Conservation (phyloP, 495 filamentous ascomycete genomes). For the Platismatia glauca region DNA sequence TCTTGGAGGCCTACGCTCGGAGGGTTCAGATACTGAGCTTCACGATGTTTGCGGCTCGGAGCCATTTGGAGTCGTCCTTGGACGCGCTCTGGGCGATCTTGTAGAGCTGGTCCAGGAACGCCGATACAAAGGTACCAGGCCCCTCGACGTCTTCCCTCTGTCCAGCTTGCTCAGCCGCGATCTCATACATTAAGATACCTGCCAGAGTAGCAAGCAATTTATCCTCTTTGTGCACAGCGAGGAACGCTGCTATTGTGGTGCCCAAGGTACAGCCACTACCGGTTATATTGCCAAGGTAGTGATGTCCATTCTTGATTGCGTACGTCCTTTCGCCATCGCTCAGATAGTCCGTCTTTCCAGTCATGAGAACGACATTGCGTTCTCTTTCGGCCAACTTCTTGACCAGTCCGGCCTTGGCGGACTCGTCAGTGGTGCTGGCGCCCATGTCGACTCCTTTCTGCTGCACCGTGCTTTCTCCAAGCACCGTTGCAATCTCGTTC, state of each 20-base stretch:
- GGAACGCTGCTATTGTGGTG: slow-evolving; percentile 64
- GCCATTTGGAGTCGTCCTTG: slow-evolving; percentile 44
- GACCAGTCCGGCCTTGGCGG: slow-evolving; percentile 53
- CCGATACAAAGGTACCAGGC: slow-evolving; percentile 81
- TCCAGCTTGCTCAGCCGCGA: slow-evolving; percentile 70
- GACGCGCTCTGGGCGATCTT: slow-evolving; percentile 41
- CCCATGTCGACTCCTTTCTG: slow-evolving; percentile 87
- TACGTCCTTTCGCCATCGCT: slow-evolving; percentile 62
- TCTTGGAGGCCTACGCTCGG: not conserved
- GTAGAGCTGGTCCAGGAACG: slow-evolving; percentile 68
- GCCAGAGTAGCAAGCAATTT: slow-evolving; percentile 61
- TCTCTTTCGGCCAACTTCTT: slow-evolving; percentile 56
- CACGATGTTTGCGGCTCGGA: slow-evolving; percentile 47
- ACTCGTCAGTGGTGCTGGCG: slow-evolving; percentile 42
- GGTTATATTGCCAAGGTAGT: slow-evolving; percentile 69
- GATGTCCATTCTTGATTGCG: slow-evolving; percentile 67
- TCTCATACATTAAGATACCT: slow-evolving; percentile 70
- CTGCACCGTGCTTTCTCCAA: slow-evolving; percentile 42
- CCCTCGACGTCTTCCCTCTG: slow-evolving; percentile 56
- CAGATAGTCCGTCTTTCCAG: slow-evolving; percentile 68
- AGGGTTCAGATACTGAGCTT: not conserved
- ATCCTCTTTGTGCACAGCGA: slow-evolving; percentile 52
- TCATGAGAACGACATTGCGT: slow-evolving; percentile 74
- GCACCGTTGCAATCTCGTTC: slow-evolving; percentile 72
- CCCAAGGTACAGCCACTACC: slow-evolving; percentile 85